These are phyloP conservation scores for Saccharum spontaneum DNA, from an alignment of 176 grass and related monocot genomes.

Conservation along the genomic window DNA sequence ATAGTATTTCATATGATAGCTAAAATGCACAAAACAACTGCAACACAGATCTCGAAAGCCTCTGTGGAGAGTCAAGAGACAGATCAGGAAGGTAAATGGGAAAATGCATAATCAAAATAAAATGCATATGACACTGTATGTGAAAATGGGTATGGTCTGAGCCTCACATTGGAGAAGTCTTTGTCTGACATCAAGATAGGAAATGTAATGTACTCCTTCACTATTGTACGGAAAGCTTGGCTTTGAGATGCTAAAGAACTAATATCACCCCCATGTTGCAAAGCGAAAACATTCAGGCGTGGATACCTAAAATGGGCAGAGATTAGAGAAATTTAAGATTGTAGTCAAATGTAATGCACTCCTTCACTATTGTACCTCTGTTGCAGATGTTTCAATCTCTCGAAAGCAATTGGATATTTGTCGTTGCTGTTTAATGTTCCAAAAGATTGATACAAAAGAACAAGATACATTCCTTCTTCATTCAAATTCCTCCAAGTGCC, in stretches of 20 bases:
- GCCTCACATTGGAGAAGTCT: constrained; percentile 51
- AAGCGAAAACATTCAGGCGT: constrained; percentile 47
- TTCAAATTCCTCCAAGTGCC: constrained; percentile 39
- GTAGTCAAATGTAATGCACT: background rate
- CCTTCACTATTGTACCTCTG: constrained; percentile 40
- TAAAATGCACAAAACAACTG: constrained; percentile 18
- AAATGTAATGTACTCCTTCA: constrained; percentile 51
- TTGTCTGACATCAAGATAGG: constrained; percentile 55
- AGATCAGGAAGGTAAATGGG: constrained; percentile 5
- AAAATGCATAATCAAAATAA: background rate
- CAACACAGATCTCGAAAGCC: background rate
- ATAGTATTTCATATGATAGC: constrained; percentile 25
- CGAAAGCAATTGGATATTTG: constrained; percentile 40
- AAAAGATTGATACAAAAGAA: constrained; percentile 40
- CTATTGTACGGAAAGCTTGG: constrained; percentile 32
- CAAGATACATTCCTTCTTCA: constrained; percentile 44
- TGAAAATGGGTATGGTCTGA: constrained; percentile 14
- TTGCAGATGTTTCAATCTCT: constrained; percentile 59
- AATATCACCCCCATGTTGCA: constrained; percentile 45
- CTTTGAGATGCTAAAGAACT: constrained; percentile 39
- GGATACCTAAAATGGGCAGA: constrained; percentile 42
- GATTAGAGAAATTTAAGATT: constrained; percentile 27
- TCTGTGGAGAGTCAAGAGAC: background rate
- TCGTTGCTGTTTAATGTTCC: background rate
- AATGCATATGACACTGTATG: background rate